A percentile compares a stretch with the other conserved stretches of the same genome.
phyloP scores from a whole-genome alignment of 1,284 basidiomycete genomes.

The Wallemia ichthyophaga region DNA sequence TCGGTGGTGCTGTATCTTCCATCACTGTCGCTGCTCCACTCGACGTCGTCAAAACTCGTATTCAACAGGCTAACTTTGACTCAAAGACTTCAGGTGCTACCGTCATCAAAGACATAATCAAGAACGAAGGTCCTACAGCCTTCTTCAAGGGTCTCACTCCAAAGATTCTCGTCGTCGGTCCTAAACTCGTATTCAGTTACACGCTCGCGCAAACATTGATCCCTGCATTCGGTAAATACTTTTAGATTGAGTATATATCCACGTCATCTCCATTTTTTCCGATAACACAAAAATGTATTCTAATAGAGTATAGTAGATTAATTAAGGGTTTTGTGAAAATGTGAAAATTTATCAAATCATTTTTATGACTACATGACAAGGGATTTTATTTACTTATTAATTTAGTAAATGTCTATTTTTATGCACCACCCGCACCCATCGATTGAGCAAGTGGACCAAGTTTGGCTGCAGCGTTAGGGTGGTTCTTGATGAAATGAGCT shows the following conservation, averaged over 20 bases:
- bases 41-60: slow-evolving; percentile 85
- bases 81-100: slow-evolving; percentile 51
- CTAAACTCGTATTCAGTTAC: slow-evolving; percentile 93
- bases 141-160: slow-evolving; percentile 94
- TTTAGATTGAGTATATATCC: not conserved
- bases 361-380: not conserved
- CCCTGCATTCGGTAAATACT: slow-evolving; percentile 69
- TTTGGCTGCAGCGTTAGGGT: slow-evolving; percentile 37
- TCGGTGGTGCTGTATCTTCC: slow-evolving; percentile 75
- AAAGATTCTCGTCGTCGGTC: slow-evolving; percentile 87
- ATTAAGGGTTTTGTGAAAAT: not conserved
- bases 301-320: not conserved
- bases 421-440: too few species aligned
- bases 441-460: slow-evolving; percentile 17
- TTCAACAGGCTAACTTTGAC: slow-evolving; percentile 96
- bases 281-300: not conserved
- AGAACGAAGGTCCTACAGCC: slow-evolving; percentile 52
- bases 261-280: not conserved
- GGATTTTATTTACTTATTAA: not conserved
- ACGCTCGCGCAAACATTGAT: slow-evolving; percentile 89
- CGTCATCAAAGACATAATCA: slow-evolving; percentile 61
- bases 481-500: slow-evolving; percentile 45
- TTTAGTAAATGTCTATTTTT: too few species aligned
- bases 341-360: not conserved
- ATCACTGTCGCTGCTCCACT: slow-evolving; percentile 89